Evolutionary conservation across 805 yeast genomes (phyloP), one percentile per base, ranked within the genome.

Genomic region (Candida piceae): DNA sequence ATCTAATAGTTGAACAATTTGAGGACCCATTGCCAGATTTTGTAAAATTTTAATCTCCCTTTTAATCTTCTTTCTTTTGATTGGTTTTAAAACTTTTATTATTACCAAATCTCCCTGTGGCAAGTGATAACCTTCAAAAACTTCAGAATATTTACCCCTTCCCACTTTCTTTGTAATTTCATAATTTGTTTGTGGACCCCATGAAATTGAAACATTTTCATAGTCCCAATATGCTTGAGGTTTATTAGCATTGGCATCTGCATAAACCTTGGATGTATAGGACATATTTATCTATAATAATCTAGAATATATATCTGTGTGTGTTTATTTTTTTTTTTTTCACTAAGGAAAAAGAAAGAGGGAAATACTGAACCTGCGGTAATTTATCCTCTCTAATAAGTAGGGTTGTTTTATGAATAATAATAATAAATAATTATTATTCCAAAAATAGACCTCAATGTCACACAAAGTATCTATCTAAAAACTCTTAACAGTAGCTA

Each of bases 131-230:
- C 96, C 96, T 57, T 80, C 83, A 58, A 89, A 89, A 21, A 89
- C 97, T 60, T 89, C 97, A n/a, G 94, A 82, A 63, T 88, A 89
- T 65, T 86, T 89, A 18, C 97, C 97, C 39, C 96, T 74, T 11
- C 97, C 97, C 15, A 89, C 81, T 62, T 88, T 86, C 44, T 73
- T 71, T 36, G 84, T 74, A 42, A 89, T 83, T 58, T 89, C 97
- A 58, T 71, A 63, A 29, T 53, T 49, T 4, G 45, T 43, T 38
- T 72, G 72, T 6, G 67, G 55, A 2, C 84, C 80, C 85, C 85
- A 80, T 29, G 70, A 70, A 22, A 80, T 71, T 10, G 69, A 64
- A 24, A 72, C 66, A 44, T 78, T 79, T 47, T 84, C 95, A 55
- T 86, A 86, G 60, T 87, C 95, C 89, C 94, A 87, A 61, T 87